phyloP scores from a whole-genome alignment of 2,329 filamentous ascomycete genomes.

The Sclerotinia subarctica region DNA sequence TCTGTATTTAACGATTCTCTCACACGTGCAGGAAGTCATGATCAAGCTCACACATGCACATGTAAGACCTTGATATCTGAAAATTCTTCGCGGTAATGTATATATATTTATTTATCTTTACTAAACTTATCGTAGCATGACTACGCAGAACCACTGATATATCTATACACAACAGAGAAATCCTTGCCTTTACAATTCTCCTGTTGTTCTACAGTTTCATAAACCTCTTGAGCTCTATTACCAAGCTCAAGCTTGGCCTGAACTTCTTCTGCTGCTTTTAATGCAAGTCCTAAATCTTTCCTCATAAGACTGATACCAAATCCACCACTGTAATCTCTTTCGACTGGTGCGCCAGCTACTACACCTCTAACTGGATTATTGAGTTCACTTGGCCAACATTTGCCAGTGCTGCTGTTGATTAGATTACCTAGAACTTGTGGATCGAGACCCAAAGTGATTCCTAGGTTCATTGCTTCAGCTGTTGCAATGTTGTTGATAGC shows the following conservation, averaged over 20 bases:
- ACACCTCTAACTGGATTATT: conserved; percentile 95
- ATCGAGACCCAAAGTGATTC: conserved; percentile 53
- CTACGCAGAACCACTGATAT: conserved; percentile 47
- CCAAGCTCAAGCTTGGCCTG: conserved; percentile 64
- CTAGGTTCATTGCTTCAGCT: conserved; percentile 58
- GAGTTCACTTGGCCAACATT: conserved; percentile 91
- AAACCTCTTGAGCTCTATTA: conserved; percentile 61
- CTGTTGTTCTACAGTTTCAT: conserved; percentile 60
- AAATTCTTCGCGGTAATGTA: not conserved
- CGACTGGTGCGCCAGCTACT: conserved; percentile 70
- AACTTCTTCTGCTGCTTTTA: conserved; percentile 67
- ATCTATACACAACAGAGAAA: conserved; percentile 79
- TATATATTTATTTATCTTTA: not conserved
- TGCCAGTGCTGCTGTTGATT: conserved; percentile 91
- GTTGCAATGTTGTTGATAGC: conserved; percentile 81
- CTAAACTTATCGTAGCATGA: not conserved
- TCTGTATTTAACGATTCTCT: not conserved
- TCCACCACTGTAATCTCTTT: conserved; percentile 71
- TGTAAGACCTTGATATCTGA: not conserved
- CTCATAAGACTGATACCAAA: conserved; percentile 77
- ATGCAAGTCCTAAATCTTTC: conserved; percentile 73
- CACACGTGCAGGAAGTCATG: not conserved
- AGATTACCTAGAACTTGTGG: conserved; percentile 69
- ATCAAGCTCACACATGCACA: not conserved
- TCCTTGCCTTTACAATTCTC: conserved; percentile 66